Evolutionary conservation across 768 basidiomycete genomes (phyloP).

Genomic region (Trametes villosa): DNA sequence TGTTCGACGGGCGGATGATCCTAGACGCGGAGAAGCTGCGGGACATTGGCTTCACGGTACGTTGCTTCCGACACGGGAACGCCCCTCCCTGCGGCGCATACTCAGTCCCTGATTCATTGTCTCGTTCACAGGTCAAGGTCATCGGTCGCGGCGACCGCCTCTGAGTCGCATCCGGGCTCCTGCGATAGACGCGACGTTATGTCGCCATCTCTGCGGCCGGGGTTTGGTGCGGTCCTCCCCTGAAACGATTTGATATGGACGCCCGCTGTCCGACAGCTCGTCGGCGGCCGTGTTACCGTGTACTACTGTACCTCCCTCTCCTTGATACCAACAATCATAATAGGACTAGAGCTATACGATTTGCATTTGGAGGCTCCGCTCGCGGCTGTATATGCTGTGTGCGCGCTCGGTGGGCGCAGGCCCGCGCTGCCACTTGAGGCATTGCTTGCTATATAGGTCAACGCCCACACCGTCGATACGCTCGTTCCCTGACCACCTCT

Average conservation of each 20-base stretch:
- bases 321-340: slow-evolving; percentile 12
- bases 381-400: too few relatives aligned
- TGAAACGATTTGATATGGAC: not conserved
- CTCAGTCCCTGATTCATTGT: not conserved
- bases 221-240: not conserved
- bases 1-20: slow-evolving; percentile 92
- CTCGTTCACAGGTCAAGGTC: slow-evolving; percentile 49
- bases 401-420: too few relatives aligned
- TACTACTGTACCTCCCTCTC: slow-evolving; percentile 7
- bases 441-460: too few relatives aligned
- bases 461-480: too few relatives aligned
- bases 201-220: not conserved
- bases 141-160: slow-evolving; percentile 59
- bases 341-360: slow-evolving; percentile 3
- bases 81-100: not conserved
- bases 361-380: not conserved
- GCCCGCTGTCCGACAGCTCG: not conserved
- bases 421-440: too few relatives aligned
- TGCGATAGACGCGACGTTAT: not conserved
- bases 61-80: slow-evolving; percentile 23
- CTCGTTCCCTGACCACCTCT: too few relatives aligned
- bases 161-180: slow-evolving; percentile 26
- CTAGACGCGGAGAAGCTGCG: slow-evolving; percentile 80
- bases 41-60: slow-evolving; percentile 88
- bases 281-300: slow-evolving; percentile 3